Base-by-base conservation (phyloP, 2,329 filamentous ascomycete genomes). In the Keithomyces neogunnii region DNA sequence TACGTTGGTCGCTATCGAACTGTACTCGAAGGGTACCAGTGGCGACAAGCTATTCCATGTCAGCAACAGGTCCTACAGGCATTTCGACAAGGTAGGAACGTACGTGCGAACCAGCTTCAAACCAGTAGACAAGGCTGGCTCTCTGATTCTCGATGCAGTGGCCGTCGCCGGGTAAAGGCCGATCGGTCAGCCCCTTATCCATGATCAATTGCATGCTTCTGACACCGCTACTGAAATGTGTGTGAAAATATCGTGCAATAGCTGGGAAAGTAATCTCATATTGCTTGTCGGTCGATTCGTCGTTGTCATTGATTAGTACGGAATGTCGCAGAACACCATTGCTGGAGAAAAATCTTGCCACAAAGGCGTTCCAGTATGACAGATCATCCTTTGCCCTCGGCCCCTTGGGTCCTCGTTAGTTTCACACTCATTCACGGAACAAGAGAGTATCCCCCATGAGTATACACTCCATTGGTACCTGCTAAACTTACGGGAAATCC, bases 51-150 rank as follows among this genome's bases (percentile, higher is more conserved):
- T 92, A 56, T 19, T 33, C 35, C n/a, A 10, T 8, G 45, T 53
- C 35, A 47, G 59, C 72, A 51, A 73, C 51, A 73, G 63, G 45
- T 49, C 31, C 8, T 4, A 43, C 19, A 35, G 19, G 5, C 19
- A 42, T 6, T 26, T 9, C 13, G 28, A 9, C 33, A 9, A 10
- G 9, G 26, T 5, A 31, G 30, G 10, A 45, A 75, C 81, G 69
- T 75, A 92, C 88, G 64, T 93, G 89, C 54, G 86, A 87, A 49
- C 85, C 86, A 55, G 86, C 89, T 48, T 87, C 82, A 62, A 92
- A 96, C 81, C 88, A 95, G 65, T 96, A 95, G 4, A 93, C 85
- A 52, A 97, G 81, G 61, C 83, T 93, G 30, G 89, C 84, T 60
- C 83, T 87, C 29, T 73, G 72, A 62, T 88, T 89, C 59, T 89